These are phyloP conservation scores for Fusarium setosum DNA, from an alignment of 2,329 filamentous ascomycete genomes.

Conservation along the genomic window DNA sequence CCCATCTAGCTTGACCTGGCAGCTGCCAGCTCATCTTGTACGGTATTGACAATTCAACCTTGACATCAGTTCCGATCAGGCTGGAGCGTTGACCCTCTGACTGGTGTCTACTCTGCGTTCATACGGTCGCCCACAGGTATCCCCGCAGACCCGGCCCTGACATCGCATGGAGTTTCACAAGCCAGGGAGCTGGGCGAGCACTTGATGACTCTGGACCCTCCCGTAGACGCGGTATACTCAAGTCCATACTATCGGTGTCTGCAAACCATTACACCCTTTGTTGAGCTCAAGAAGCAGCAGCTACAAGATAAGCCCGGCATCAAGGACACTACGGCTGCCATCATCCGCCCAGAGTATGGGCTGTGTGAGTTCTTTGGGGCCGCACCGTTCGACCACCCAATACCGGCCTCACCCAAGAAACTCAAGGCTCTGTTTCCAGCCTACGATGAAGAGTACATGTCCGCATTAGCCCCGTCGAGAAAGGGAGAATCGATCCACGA, in stretches of 20 bases:
- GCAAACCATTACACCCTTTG: conserved; percentile 81
- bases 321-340: conserved; percentile 42
- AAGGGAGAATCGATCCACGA: conserved; percentile 84
- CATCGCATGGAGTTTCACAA: conserved; percentile 87
- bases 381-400: conserved; percentile 86
- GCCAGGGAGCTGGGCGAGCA: conserved; percentile 79
- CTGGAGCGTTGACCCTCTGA: conserved; percentile 85
- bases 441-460: conserved; percentile 66
- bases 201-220: conserved; percentile 70
- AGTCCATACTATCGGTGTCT: conserved; percentile 90
- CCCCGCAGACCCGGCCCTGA: conserved; percentile 86
- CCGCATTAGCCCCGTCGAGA: conserved; percentile 72
- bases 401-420: conserved; percentile 72
- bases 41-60: conserved; percentile 28
- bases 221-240: conserved; percentile 82
- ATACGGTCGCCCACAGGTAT: conserved; percentile 89
- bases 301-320: conserved; percentile 11
- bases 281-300: conserved; percentile 55
- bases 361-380: conserved; percentile 91
- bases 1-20: neutral
- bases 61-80: conserved; percentile 82
- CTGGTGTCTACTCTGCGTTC: conserved; percentile 79
- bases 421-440: conserved; percentile 77
- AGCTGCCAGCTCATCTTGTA: neutral
- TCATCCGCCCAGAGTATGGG: conserved; percentile 67